phyloP scores from a whole-genome alignment of 495 filamentous ascomycete species.

The Baudoinia panamericana region DNA sequence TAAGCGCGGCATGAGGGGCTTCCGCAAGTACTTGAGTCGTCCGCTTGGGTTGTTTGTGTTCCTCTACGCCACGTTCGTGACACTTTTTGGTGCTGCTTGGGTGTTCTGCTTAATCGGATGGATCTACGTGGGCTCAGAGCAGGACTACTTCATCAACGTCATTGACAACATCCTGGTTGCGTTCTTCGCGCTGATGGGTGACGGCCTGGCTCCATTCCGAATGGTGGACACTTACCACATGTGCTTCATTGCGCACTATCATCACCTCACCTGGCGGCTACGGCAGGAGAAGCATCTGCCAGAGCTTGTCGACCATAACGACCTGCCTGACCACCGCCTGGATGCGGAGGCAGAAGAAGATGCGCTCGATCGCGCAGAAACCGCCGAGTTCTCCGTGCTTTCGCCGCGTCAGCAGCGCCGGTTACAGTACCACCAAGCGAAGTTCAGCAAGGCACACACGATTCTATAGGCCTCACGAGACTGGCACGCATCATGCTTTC shows the following conservation, averaged over 20 bases:
- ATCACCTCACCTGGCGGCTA: conserved; percentile 58
- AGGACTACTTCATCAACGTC: conserved; percentile 56
- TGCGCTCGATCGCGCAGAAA: conserved; percentile 22
- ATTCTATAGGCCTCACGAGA: conserved; percentile 83
- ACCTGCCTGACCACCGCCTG: conserved; percentile 38
- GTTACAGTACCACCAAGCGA: conserved; percentile 58
- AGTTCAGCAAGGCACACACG: conserved; percentile 62
- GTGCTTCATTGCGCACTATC: conserved; percentile 54
- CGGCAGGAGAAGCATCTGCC: conserved; percentile 50
- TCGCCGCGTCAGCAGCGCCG: conserved; percentile 46
- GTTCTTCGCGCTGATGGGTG: conserved; percentile 64
- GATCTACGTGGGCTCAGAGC: conserved; percentile 64
- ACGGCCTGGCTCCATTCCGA: conserved; percentile 63
- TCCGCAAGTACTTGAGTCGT: conserved; percentile 56
- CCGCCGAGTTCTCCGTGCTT: conserved; percentile 47
- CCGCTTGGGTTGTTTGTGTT: conserved; percentile 67
- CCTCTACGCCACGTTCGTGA: conserved; percentile 67
- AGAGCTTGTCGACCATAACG: conserved; percentile 55
- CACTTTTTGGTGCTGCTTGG: conserved; percentile 68
- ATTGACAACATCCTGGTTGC: conserved; percentile 69
- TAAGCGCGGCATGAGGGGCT: conserved; percentile 61
- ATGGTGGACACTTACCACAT: conserved; percentile 72
- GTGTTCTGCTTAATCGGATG: conserved; percentile 72
- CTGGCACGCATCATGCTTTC: conserved; percentile 64
- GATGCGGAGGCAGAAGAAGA: conserved; percentile 25